Base-by-base conservation (phyloP, 2,329 filamentous ascomycete species). In the Cladosporium sp. region DNA sequence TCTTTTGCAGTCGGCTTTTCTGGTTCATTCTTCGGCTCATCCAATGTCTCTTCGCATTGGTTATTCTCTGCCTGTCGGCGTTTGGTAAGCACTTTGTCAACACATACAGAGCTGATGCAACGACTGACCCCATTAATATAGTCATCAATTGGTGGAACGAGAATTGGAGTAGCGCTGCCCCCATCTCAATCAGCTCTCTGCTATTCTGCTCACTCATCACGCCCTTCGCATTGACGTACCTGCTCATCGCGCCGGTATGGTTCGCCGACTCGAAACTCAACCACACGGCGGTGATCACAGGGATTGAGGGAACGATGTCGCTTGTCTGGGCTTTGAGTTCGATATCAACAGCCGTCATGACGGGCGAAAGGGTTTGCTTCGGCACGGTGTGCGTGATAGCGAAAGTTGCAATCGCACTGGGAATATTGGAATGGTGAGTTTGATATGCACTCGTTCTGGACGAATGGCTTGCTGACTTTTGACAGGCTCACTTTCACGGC, bases 121-220 rank as follows among this genome's bases (percentile, higher is more conserved):
- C 2, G 13, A 20, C 38, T 41, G 12, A 41, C 38, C 20, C 13
- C 22, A 3, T n/a, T 9, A 41, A 19, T 4, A 13, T 24, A 41
- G 38, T 41, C 20, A n/a, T 41, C 38, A 41, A 41, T n/a, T 41
- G 38, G 38, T 41, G 38, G 38, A 41, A 41, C 38, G 38, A 41
- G n/a, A 22, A 13, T 9, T 41, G 38, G 38, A 41, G 18, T 9
- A n/a, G 17, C 11, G 9, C 11, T 9, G 18, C 38, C 8, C 38
- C 38, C 19, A 9, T 13, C 3, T 19, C 38, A 4, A 9, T 41
- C 38, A 24, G 38, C 38, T 8, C 22, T 1, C 38, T 41, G 1
- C 38, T 41, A 7, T 41, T 20, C 38, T 20, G 18, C 19, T 41
- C 38, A 11, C 38, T 41, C 4, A 8, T 41, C 18, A 41, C 38